These are phyloP conservation scores for Colletotrichum sp. DNA, from an alignment of 2,329 filamentous ascomycete genomes.

Conservation along the genomic window DNA sequence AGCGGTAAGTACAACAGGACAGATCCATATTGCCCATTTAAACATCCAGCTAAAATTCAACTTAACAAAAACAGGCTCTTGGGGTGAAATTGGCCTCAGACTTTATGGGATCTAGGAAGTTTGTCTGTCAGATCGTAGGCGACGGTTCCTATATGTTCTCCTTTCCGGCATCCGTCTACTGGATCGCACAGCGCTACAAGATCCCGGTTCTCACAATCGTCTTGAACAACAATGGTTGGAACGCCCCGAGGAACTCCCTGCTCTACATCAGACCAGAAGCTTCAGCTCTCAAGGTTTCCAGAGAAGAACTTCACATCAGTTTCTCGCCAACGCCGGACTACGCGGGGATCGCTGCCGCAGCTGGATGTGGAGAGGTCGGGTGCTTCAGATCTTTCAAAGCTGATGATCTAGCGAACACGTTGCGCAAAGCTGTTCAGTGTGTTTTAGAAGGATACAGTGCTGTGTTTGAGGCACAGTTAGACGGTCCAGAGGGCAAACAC, in stretches of 20 bases:
- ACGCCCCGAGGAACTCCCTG: slow-evolving; percentile 62
- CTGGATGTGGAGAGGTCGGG: slow-evolving; percentile 55
- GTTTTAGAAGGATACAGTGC: neutral
- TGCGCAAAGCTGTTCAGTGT: neutral
- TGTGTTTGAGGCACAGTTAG: neutral
- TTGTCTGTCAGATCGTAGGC: slow-evolving; percentile 48
- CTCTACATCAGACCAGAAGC: slow-evolving; percentile 64
- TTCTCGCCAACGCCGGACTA: slow-evolving; percentile 65
- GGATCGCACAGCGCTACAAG: slow-evolving; percentile 45
- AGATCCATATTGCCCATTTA: no score
- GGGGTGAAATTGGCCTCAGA: slow-evolving; percentile 40
- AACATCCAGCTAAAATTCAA: no score
- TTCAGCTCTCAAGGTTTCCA: slow-evolving; percentile 56
- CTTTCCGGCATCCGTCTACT: slow-evolving; percentile 46
- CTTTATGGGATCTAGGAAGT: slow-evolving; percentile 39
- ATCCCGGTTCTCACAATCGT: slow-evolving; percentile 40
- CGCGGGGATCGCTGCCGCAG: slow-evolving; percentile 64
- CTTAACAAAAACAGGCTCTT: slow-evolving; percentile 30
- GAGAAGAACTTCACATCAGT: slow-evolving; percentile 67
- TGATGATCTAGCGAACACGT: neutral
- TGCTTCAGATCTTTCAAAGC: neutral
- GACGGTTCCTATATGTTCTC: slow-evolving; percentile 49
- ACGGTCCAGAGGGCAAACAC: neutral
- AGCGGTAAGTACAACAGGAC: slow-evolving; percentile 40
- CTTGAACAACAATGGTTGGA: slow-evolving; percentile 57